phyloP scores from a whole-genome alignment of 176 grass and related monocot species.

The Triticum dicoccoides region DNA sequence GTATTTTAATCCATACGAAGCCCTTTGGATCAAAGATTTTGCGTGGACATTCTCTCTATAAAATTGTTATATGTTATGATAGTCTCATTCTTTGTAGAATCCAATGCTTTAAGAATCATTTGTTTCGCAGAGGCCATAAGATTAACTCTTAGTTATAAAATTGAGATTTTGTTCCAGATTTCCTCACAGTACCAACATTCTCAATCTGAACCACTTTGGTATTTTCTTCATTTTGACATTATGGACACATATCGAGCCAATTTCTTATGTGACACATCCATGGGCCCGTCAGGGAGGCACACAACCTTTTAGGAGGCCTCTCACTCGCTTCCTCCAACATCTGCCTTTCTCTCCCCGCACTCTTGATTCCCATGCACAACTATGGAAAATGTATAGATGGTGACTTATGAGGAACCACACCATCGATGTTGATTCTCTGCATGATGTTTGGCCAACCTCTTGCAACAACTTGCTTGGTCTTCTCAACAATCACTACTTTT shows the following conservation, averaged over 20 bases:
- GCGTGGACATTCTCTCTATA: background rate
- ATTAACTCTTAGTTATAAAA: background rate
- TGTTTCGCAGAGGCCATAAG: background rate
- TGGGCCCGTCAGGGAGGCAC: background rate
- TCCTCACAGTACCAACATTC: background rate
- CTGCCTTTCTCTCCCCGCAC: background rate
- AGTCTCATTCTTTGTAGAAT: background rate
- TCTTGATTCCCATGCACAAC: background rate
- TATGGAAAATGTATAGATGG: background rate
- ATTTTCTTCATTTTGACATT: background rate
- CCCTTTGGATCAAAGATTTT: background rate
- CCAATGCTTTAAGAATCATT: background rate
- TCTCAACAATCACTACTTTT: background rate
- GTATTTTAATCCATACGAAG: background rate
- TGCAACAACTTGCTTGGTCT: background rate
- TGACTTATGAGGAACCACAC: background rate
- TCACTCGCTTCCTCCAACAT: background rate
- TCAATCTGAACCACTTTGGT: background rate
- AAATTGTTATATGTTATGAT: background rate
- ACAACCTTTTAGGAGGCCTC: background rate
- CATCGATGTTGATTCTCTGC: background rate
- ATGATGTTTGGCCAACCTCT: background rate
- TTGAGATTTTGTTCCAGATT: background rate
- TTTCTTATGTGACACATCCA: background rate
- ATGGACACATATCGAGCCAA: background rate